Percentiles rank a stretch among this genome's conserved stretches.
These are phyloP conservation scores for Arachis stenosperma DNA, from an alignment of 306 rosid genomes.

Conservation along the genomic window DNA sequence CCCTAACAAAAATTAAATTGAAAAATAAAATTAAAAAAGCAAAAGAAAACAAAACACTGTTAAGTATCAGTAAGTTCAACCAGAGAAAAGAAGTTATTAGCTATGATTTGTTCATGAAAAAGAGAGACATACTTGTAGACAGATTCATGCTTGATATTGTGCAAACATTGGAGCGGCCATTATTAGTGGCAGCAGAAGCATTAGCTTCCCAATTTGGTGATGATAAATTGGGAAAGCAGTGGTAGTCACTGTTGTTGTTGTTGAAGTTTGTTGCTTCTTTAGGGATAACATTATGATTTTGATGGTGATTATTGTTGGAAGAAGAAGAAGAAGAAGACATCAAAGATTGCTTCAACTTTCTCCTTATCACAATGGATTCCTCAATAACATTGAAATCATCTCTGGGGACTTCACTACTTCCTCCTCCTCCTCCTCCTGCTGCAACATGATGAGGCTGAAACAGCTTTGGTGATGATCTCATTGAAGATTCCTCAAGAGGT, in stretches of 20 bases:
- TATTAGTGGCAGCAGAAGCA: constrained; percentile 6
- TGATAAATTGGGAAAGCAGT: constrained; percentile 52
- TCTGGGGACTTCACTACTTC: constrained; percentile 25
- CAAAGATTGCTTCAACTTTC: constrained; percentile 51
- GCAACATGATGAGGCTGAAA: background rate
- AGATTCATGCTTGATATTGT: constrained; percentile 50
- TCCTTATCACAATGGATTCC: constrained; percentile 51
- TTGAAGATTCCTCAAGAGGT: background rate
- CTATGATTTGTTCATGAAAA: background rate
- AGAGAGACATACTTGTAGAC: constrained; percentile 41
- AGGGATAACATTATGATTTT: constrained; percentile 42
- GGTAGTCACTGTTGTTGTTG: constrained; percentile 37
- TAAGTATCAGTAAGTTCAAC: background rate
- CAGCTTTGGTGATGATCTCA: no score
- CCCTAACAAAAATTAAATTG: constrained; percentile 31
- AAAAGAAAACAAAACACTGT: constrained; percentile 9
- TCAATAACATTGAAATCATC: constrained; percentile 42
- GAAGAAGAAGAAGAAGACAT: constrained; percentile 7
- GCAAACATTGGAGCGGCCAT: constrained; percentile 41
- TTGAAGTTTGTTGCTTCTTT: constrained; percentile 37
- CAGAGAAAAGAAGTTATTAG: background rate
- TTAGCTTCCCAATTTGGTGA: constrained; percentile 68
- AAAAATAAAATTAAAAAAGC: no score
- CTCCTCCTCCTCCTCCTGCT: background rate
- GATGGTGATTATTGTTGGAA: constrained; percentile 18